phyloP scores from a whole-genome alignment of 164 flowering plant genomes.

The Santalum album region DNA sequence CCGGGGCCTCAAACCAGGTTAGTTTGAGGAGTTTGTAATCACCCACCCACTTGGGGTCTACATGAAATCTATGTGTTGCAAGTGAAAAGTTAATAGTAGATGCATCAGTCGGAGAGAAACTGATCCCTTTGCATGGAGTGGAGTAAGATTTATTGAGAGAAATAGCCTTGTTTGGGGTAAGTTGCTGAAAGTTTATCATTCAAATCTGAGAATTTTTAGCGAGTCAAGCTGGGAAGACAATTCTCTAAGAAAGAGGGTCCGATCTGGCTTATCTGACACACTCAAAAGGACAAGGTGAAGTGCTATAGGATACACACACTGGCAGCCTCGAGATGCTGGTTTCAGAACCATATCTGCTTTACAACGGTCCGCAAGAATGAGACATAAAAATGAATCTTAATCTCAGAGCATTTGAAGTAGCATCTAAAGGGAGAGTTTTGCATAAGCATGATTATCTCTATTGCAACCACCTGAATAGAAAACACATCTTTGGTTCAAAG shows the following conservation, averaged over 20 bases:
- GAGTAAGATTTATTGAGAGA: constrained; percentile 88
- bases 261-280: constrained; percentile 66
- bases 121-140: constrained; percentile 73
- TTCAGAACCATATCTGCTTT: constrained; percentile 58
- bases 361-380: constrained; percentile 61
- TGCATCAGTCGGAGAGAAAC: constrained; percentile 60
- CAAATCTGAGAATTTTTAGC: constrained; percentile 64
- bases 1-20: constrained; percentile 73
- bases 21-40: constrained; percentile 82
- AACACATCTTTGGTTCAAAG: neutral
- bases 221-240: constrained; percentile 69
- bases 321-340: constrained; percentile 62
- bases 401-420: neutral
- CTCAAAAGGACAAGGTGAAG: constrained; percentile 75
- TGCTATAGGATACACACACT: constrained; percentile 89
- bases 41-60: constrained; percentile 56
- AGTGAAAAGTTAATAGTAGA: constrained; percentile 63
- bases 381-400: constrained; percentile 10
- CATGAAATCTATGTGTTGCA: constrained; percentile 49
- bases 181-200: constrained; percentile 67
- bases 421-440: neutral
- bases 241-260: constrained; percentile 63
- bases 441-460: neutral
- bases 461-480: neutral
- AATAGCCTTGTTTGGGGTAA: constrained; percentile 56